Conservation (phyloP, 2,329 filamentous ascomycete genomes). For the Ampelomyces quisqualis region DNA sequence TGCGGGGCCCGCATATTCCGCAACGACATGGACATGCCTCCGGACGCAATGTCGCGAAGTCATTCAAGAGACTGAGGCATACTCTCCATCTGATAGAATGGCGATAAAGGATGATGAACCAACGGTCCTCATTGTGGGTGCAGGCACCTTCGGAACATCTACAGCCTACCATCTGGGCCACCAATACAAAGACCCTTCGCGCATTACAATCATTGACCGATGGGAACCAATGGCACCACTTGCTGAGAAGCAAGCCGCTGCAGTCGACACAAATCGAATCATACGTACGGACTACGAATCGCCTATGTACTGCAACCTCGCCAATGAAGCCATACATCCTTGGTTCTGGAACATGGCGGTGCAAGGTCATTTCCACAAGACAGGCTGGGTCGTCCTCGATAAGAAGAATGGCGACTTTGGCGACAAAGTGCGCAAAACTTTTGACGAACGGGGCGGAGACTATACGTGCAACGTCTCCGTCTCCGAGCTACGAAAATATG, state of each 20-base stretch:
- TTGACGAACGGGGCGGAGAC: conserved; percentile 46
- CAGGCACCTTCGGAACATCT: conserved; percentile 65
- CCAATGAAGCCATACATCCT: conserved; percentile 43
- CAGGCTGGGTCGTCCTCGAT: conserved; percentile 61
- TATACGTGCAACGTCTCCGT: conserved; percentile 43
- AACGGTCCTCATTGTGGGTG: conserved; percentile 59
- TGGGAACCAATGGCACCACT: conserved; percentile 31
- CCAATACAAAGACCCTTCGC: conserved; percentile 49
- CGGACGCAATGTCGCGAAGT: neutral
- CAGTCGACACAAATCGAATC: conserved; percentile 63
- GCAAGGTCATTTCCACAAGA: conserved; percentile 55
- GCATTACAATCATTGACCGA: conserved; percentile 35
- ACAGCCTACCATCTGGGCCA: conserved; percentile 64
- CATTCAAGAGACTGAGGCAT: neutral
- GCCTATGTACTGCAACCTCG: conserved; percentile 56
- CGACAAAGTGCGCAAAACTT: conserved; percentile 56
- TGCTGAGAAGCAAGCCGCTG: conserved; percentile 55
- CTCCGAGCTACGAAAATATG: conserved; percentile 48
- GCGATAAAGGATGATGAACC: conserved; percentile 11
- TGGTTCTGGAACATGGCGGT: conserved; percentile 44
- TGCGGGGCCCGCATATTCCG: neutral
- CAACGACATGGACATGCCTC: neutral
- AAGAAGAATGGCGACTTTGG: conserved; percentile 50
- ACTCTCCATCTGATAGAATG: neutral
- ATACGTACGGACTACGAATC: conserved; percentile 61